Evolutionary conservation across 2,329 filamentous ascomycete species (phyloP), one percentile per base, ranked within the genome.

Genomic region (Pestalotiopsis sp.): DNA sequence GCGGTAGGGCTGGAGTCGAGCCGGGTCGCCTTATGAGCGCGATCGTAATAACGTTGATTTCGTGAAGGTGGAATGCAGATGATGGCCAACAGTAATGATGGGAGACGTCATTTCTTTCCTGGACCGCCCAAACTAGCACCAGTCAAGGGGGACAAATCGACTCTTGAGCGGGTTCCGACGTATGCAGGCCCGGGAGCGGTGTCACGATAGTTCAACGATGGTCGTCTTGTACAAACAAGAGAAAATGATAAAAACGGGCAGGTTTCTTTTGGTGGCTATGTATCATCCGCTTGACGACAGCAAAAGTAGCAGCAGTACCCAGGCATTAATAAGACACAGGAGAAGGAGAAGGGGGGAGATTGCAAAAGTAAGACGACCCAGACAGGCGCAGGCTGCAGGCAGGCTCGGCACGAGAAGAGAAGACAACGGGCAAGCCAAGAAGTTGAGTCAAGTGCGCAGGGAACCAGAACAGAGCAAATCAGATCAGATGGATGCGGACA

Each of bases 21-120:
- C 20, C 45, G 41, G 45, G 17, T 52, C 45, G 45, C 63, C 49
- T 66, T 31, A 57, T 25, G 49, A 36, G 41, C 49, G 63, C 49
- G 27, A 57, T 66, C 63, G 63, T 31, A 38, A 31, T 60, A 20
- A 45, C 11, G 45, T 17, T n/a, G 17, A 52, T 23, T 11, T 11
- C 25, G 20, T 66, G 52, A 36, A 66, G 31, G 27, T 66, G 41
- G 38, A 60, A 60, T 41, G 40, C 58, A 38, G 40, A 56, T 36
- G 31, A 36, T 56, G 56, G 56, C 40, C 56, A 66, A 14, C 56
- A 66, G 40, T 56, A 57, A 49, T 38, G 27, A 52, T 59, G 52
- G 52, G 56, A 66, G 65, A 56, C 65, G 56, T 56, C 65, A 66
- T 57, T 36, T 27, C 27, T 62, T 62, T 40, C 31, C 36, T 23